A percentile compares a stretch with the other conserved stretches of the same genome.
Evolutionary conservation across 306 rosid species (phyloP).

Genomic region (Castanea mollissima): DNA sequence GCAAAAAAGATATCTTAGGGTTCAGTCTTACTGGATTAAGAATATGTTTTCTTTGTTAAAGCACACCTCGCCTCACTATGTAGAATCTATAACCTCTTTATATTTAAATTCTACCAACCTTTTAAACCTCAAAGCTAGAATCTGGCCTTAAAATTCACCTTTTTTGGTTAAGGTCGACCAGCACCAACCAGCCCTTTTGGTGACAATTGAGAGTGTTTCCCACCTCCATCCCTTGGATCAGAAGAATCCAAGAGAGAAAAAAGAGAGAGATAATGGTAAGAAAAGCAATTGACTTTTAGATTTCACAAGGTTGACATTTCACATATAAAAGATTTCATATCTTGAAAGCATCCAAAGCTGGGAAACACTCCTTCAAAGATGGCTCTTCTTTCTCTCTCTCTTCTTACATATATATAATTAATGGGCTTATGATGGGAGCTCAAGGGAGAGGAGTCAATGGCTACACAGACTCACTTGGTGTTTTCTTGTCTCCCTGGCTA

Average conservation of each 20-base stretch:
- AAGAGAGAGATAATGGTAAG: conserved; percentile 14
- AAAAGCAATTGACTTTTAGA: conserved; percentile 68
- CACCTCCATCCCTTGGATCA: conserved; percentile 78
- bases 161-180: conserved; percentile 50
- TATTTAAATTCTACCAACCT: conserved; percentile 40
- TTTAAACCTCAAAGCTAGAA: conserved; percentile 36
- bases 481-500: conserved; percentile 71
- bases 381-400: background rate
- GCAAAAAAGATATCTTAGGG: conserved; percentile 23
- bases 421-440: conserved; percentile 45
- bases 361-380: conserved; percentile 31
- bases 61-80: conserved; percentile 29
- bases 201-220: conserved; percentile 80
- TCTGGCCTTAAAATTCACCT: conserved; percentile 20
- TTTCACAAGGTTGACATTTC: conserved; percentile 85
- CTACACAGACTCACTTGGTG: conserved; percentile 73
- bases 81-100: conserved; percentile 14
- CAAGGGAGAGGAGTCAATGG: conserved; percentile 56
- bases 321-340: conserved; percentile 27
- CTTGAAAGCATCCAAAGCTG: conserved; percentile 83
- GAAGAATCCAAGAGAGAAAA: conserved; percentile 64
- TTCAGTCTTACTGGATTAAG: conserved; percentile 23
- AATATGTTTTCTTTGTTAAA: conserved; percentile 33
- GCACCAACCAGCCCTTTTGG: conserved; percentile 58
- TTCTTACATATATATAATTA: conserved; percentile 4